phyloP scores from a whole-genome alignment of 331 rosid genomes.

The Stylosanthes scabra region DNA sequence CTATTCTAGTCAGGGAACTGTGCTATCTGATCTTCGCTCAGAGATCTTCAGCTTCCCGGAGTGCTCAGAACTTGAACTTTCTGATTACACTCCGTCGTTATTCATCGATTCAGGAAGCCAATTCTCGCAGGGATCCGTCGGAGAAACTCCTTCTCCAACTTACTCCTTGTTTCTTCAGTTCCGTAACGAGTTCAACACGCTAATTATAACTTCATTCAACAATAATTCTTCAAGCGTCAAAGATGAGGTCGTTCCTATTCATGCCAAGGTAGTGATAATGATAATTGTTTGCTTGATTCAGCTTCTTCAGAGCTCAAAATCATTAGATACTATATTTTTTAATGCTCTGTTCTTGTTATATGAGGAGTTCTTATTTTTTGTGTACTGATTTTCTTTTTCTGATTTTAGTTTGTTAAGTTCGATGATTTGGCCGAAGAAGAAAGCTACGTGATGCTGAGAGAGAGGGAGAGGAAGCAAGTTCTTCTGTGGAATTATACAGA shows the following conservation, averaged over 20 bases:
- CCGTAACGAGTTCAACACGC: conserved; percentile 57
- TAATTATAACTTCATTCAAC: conserved; percentile 35
- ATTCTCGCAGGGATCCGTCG: conserved; percentile 72
- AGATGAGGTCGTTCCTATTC: conserved; percentile 49
- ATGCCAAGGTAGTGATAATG: conserved; percentile 44
- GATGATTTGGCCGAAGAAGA: conserved; percentile 82
- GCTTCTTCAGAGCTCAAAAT: conserved; percentile 8
- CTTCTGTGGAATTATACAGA: conserved; percentile 58
- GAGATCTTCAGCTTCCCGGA: conserved; percentile 50
- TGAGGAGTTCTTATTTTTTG: conserved; percentile 11
- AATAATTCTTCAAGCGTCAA: conserved; percentile 29
- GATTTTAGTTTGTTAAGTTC: conserved; percentile 56
- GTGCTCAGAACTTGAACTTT: conserved; percentile 55
- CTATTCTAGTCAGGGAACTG: conserved; percentile 61
- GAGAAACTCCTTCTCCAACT: conserved; percentile 69
- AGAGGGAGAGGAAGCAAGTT: conserved; percentile 66
- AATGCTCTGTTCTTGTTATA: neutral
- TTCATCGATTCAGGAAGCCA: conserved; percentile 83
- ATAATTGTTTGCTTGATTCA: conserved; percentile 32
- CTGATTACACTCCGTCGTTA: conserved; percentile 68
- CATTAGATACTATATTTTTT: neutral
- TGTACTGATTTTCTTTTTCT: conserved; percentile 4
- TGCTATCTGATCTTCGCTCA: conserved; percentile 60
- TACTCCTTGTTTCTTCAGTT: conserved; percentile 60
- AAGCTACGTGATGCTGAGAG: conserved; percentile 73